These are phyloP conservation scores for Babesia divergens DNA, from an alignment of 169 alveolate species.

Conservation along the genomic window DNA sequence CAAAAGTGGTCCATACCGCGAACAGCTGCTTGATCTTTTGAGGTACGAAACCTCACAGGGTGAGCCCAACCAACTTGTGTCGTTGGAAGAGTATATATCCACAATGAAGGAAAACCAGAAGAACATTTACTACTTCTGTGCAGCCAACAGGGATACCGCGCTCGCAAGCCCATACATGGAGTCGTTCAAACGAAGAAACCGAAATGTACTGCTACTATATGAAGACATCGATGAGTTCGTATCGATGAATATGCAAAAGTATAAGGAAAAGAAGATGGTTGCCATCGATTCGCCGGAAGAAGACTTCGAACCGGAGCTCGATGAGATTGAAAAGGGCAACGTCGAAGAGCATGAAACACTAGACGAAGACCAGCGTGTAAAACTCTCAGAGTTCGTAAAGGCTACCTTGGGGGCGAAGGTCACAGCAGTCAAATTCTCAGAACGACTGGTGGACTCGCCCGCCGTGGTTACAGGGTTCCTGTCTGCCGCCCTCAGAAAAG, in stretches of 20 bases:
- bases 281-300: conserved; percentile 71
- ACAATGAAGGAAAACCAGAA: conserved; percentile 79
- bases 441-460: conserved; percentile 82
- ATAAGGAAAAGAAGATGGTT: conserved; percentile 67
- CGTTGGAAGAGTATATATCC: conserved; percentile 72
- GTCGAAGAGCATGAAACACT: conserved; percentile 33
- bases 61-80: conserved; percentile 52
- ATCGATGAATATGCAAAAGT: conserved; percentile 75
- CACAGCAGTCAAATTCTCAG: conserved; percentile 83
- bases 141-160: conserved; percentile 78
- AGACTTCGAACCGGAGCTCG: conserved; percentile 62
- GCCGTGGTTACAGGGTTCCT: conserved; percentile 87
- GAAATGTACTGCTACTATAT: conserved; percentile 80
- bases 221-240: conserved; percentile 88
- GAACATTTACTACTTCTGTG: conserved; percentile 82
- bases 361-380: conserved; percentile 49
- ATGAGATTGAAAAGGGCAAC: conserved; percentile 22
- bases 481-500: conserved; percentile 80
- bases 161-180: conserved; percentile 89
- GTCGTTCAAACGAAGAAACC: conserved; percentile 70
- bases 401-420: conserved; percentile 72
- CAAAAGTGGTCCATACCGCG: conserved; percentile 65
- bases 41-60: conserved; percentile 68
- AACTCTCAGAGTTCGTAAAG: conserved; percentile 61
- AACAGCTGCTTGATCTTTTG: conserved; percentile 45